Evolutionary conservation across 179 eudicot species (phyloP), one percentile per base, ranked within the genome.

Genomic region (Silene vulgaris): DNA sequence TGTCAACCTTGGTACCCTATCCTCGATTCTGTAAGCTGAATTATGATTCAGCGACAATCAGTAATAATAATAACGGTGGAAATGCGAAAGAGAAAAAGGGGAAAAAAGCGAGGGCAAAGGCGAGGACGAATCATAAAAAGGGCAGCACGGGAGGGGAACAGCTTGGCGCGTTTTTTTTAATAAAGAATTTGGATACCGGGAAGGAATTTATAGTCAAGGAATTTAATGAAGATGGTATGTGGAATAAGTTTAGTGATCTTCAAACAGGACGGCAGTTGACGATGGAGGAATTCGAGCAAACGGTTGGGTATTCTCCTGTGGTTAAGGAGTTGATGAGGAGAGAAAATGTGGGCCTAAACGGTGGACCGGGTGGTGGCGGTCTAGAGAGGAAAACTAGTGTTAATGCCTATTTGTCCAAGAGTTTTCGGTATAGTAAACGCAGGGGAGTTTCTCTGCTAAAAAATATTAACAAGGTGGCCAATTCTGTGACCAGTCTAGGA

Each of bases 131-230:
- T 69, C 80, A 20, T 81, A 72, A 79, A 73, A 57, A 73, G 17
- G 62, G 21, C 52, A 70, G 1, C 80, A 17, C 43, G 68, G 43
- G 60, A 0, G 68, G 81, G 5, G 84, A 65, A 5, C 86, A 82
- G 5, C 21, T 91, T 2, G 87, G 87, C 2, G 86, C 96, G 0
- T 89, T 92, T 78, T 90, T 90, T 75, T 32, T 94, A 82, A 94
- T 94, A 61, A 94, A 90, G 82, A 90, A 94, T 85, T 64, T 94
- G 65, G 98, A 94, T 72, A 90, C 94, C 0, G 98, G 97, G 16
- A 92, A 89, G 29, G 98, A 94, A 80, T 94, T 94, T 62, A 84
- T 94, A 0, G 98, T 94, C 0, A 94, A 92, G 78, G 98, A 94
- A 74, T 89, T 75, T 57, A 89, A 88, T 2, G 85, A 94, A 26